These are phyloP conservation scores for Peronospora belbahrii DNA, from an alignment of 352 stramenopile species.

Conservation along the genomic window DNA sequence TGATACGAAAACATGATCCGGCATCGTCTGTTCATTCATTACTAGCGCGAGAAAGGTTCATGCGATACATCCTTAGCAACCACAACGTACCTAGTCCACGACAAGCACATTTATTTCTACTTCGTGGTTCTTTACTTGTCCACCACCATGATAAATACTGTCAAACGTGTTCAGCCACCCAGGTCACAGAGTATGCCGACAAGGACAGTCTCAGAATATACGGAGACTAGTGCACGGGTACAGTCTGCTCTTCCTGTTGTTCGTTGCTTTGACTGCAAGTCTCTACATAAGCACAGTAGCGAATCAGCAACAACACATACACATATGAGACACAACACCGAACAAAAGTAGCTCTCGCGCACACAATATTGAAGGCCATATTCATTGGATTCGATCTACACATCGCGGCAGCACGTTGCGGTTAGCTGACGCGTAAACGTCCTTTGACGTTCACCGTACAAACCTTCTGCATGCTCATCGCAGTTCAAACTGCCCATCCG, in stretches of 20 bases:
- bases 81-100: too few relatives aligned
- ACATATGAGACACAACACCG: slow-evolving; percentile 16
- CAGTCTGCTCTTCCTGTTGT: slow-evolving; percentile 4
- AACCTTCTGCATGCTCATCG: slow-evolving; percentile 24
- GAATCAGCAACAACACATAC: slow-evolving; percentile 21
- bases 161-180: too few relatives aligned
- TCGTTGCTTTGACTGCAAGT: slow-evolving; percentile 16
- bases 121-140: too few relatives aligned
- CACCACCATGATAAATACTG: too few relatives aligned
- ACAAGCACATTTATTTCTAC: too few relatives aligned
- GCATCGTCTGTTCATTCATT: too few relatives aligned
- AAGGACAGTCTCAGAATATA: too few relatives aligned
- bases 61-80: too few relatives aligned
- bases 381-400: slow-evolving; percentile 40
- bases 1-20: too few relatives aligned
- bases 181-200: too few relatives aligned
- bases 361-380: slow-evolving; percentile 34
- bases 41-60: too few relatives aligned
- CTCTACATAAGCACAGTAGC: slow-evolving; percentile 26
- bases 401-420: slow-evolving; percentile 32
- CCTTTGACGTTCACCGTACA: slow-evolving; percentile 21
- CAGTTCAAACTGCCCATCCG: slow-evolving; percentile 6
- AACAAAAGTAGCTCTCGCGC: slow-evolving; percentile 8
- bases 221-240: too few relatives aligned
- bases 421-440: slow-evolving; percentile 19